Evolutionary conservation across 1,139 yeast genomes (phyloP).

Genomic region (Hyphopichia buzzinii): DNA sequence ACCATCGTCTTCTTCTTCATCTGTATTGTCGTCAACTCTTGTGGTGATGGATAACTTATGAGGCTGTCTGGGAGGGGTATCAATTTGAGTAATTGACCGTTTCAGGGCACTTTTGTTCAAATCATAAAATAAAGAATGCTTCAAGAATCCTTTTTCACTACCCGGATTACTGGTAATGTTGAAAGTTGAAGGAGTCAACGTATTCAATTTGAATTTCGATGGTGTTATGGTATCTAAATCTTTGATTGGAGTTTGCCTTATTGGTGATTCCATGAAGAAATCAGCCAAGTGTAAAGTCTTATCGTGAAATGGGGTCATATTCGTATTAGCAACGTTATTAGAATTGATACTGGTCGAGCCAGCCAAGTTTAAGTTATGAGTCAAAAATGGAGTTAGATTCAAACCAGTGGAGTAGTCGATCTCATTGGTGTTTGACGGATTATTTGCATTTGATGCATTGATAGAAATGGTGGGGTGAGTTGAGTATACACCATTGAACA

Average conservation of each 20-base stretch:
- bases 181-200: neutral
- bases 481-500: conserved; percentile 17
- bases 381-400: conserved; percentile 45
- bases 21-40: conserved; percentile 13
- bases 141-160: conserved; percentile 17
- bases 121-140: conserved; percentile 19
- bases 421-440: conserved; percentile 10
- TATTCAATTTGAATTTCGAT: conserved; percentile 29
- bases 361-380: conserved; percentile 32
- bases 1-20: conserved; percentile 15
- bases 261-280: conserved; percentile 47
- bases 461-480: conserved; percentile 5
- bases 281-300: conserved; percentile 43
- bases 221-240: conserved; percentile 46
- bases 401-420: conserved; percentile 39
- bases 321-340: conserved; percentile 16
- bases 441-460: conserved; percentile 10
- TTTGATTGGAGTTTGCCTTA: conserved; percentile 29
- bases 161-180: conserved; percentile 3
- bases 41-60: conserved; percentile 30
- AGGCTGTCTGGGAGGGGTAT: conserved; percentile 43
- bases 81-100: conserved; percentile 36
- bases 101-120: conserved; percentile 28
- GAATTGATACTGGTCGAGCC: conserved; percentile 1
- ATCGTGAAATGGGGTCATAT: conserved; percentile 45